These are phyloP conservation scores for Porpolomopsis calyptriformis DNA, from an alignment of 768 basidiomycete genomes.

Conservation along the genomic window DNA sequence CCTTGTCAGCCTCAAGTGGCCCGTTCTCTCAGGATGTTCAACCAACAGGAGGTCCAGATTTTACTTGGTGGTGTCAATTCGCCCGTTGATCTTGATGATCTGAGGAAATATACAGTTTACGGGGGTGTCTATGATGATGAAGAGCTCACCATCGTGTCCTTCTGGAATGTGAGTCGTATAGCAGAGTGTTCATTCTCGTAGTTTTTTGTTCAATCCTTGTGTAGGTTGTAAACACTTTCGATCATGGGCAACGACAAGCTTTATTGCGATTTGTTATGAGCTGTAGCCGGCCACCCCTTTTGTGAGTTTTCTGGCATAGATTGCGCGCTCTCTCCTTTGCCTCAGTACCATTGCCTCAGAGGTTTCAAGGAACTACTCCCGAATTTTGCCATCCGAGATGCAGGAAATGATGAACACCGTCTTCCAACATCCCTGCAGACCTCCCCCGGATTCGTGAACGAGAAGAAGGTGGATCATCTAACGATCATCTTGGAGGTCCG, in stretches of 20 bases:
- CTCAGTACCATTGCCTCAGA: slow-evolving; percentile 23
- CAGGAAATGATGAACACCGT: slow-evolving; percentile 59
- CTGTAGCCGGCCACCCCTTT: slow-evolving; percentile 77
- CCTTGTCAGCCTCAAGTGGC: not conserved
- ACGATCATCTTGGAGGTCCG: too few species aligned
- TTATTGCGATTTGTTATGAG: slow-evolving; percentile 89
- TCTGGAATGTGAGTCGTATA: slow-evolving; percentile 62
- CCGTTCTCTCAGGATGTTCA: slow-evolving; percentile 70
- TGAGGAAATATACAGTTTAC: slow-evolving; percentile 67
- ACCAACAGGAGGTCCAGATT: slow-evolving; percentile 90
- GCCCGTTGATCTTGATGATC: slow-evolving; percentile 75
- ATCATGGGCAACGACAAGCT: slow-evolving; percentile 66
- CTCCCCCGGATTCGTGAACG: too few species aligned
- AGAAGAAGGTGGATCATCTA: too few species aligned
- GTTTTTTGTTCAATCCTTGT: not conserved
- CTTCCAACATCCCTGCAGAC: slow-evolving; percentile 62
- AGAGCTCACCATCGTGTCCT: slow-evolving; percentile 60
- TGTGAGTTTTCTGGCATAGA: slow-evolving; percentile 36
- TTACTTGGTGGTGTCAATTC: slow-evolving; percentile 82
- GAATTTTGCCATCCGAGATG: slow-evolving; percentile 79
- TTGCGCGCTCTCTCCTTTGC: not conserved
- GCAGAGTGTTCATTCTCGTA: not conserved
- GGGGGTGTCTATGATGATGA: slow-evolving; percentile 68
- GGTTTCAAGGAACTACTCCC: slow-evolving; percentile 85
- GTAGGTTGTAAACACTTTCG: slow-evolving; percentile 69